Evolutionary conservation across 768 basidiomycete genomes (phyloP).

Genomic region (Lentinula detonsa): DNA sequence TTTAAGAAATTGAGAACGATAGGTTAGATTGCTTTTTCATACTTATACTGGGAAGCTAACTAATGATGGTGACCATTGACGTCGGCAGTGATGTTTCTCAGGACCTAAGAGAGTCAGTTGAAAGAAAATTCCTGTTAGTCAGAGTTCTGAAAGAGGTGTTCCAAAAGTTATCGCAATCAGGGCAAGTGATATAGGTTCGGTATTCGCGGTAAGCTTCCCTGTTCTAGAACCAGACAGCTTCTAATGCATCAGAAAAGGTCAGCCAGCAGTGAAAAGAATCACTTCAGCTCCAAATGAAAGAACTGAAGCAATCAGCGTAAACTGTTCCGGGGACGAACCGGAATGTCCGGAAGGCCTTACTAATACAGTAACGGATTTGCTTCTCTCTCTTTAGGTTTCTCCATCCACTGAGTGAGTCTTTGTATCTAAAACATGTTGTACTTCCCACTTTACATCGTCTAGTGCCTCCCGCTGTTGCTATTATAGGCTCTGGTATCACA

Average conservation of each 20-base stretch:
- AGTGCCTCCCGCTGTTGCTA: not conserved
- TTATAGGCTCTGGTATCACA: constrained; percentile 4
- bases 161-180: too few relatives aligned
- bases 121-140: not conserved
- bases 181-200: not conserved
- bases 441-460: not conserved
- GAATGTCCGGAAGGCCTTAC: too few relatives aligned
- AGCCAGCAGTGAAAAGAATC: too few relatives aligned
- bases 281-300: too few relatives aligned
- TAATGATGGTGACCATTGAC: not conserved
- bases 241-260: too few relatives aligned
- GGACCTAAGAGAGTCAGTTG: not conserved
- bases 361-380: too few relatives aligned
- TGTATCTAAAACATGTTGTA: too few relatives aligned
- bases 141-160: not conserved
- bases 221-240: too few relatives aligned
- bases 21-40: not conserved
- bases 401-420: too few relatives aligned
- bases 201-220: not conserved
- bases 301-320: too few relatives aligned
- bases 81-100: not conserved
- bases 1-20: not conserved
- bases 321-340: too few relatives aligned
- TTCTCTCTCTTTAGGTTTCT: too few relatives aligned
- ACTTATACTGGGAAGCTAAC: not conserved